Evolutionary conservation across 306 rosid genomes (phyloP).

Genomic region (Cicer cuneatum): DNA sequence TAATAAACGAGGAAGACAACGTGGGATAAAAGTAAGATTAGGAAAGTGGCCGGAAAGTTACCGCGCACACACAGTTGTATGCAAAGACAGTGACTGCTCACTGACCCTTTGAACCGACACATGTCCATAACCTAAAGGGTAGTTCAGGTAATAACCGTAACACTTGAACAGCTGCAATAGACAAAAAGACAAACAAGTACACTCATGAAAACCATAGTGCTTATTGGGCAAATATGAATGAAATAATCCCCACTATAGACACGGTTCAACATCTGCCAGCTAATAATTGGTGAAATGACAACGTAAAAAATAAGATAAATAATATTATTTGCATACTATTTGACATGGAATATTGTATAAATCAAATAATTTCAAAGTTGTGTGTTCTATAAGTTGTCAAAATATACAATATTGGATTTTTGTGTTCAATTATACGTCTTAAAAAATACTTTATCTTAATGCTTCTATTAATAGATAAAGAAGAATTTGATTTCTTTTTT

Average conservation of each 20-base stretch:
- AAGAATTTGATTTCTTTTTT: too few relatives aligned
- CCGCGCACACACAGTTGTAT: slow-evolving; percentile 12
- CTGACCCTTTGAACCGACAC: slow-evolving; percentile 46
- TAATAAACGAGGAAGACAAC: slow-evolving; percentile 44
- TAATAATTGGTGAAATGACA: slow-evolving; percentile 32
- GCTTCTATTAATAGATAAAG: too few relatives aligned
- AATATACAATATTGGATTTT: too few relatives aligned
- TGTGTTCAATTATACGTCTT: too few relatives aligned
- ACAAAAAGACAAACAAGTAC: slow-evolving; percentile 39
- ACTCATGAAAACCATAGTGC: slow-evolving; percentile 19
- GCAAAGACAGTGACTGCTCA: slow-evolving; percentile 50
- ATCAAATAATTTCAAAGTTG: too few relatives aligned
- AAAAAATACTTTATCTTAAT: too few relatives aligned
- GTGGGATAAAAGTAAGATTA: slow-evolving; percentile 20
- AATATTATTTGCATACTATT: too few relatives aligned
- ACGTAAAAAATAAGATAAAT: slow-evolving; percentile 23
- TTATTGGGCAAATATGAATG: neutral
- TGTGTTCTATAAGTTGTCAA: too few relatives aligned
- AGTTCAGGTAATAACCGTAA: slow-evolving; percentile 29
- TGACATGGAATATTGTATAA: too few relatives aligned
- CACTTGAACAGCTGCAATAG: neutral
- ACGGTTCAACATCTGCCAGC: slow-evolving; percentile 45
- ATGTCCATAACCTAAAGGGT: slow-evolving; percentile 28
- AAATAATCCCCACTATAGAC: slow-evolving; percentile 29
- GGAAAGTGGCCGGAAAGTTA: slow-evolving; percentile 38